A percentile compares a stretch with the other conserved stretches of the same genome.
Conservation (phyloP, 2,329 filamentous ascomycete species). For the Tolypocladium nubicola region DNA sequence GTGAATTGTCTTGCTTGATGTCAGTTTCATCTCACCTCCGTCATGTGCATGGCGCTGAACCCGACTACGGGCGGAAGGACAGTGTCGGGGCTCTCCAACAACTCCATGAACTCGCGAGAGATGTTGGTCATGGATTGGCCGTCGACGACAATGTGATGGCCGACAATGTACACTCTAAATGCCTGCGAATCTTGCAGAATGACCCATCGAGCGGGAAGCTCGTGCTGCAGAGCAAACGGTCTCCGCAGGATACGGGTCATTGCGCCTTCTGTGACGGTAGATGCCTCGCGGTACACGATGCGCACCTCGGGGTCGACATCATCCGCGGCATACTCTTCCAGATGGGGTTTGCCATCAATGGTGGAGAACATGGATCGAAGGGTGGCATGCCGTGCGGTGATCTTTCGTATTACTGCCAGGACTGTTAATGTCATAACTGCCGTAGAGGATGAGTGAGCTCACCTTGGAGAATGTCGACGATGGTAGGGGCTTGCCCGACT, state of each 20-base stretch:
- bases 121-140: constrained; percentile 6
- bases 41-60: constrained; percentile 4
- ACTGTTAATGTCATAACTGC: not conserved
- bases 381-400: constrained; percentile 3
- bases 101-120: constrained; percentile 4
- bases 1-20: not conserved
- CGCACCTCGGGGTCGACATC: constrained; percentile 3
- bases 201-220: constrained; percentile 4
- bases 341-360: not conserved
- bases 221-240: constrained; percentile 1
- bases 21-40: not conserved
- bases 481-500: not conserved
- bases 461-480: not conserved
- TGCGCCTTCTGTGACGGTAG: not conserved
- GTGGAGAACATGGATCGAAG: constrained; percentile 2
- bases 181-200: constrained; percentile 2
- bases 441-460: not conserved
- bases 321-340: constrained; percentile 1
- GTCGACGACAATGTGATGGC: constrained; percentile 7
- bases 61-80: not conserved
- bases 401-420: not conserved
- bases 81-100: not conserved
- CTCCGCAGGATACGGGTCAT: constrained; percentile 1
- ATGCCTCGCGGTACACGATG: constrained; percentile 2
- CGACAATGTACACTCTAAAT: constrained; percentile 2